These are phyloP conservation scores for Lagerstroemia speciosa DNA, from an alignment of 345 rosid species.

Conservation along the genomic window DNA sequence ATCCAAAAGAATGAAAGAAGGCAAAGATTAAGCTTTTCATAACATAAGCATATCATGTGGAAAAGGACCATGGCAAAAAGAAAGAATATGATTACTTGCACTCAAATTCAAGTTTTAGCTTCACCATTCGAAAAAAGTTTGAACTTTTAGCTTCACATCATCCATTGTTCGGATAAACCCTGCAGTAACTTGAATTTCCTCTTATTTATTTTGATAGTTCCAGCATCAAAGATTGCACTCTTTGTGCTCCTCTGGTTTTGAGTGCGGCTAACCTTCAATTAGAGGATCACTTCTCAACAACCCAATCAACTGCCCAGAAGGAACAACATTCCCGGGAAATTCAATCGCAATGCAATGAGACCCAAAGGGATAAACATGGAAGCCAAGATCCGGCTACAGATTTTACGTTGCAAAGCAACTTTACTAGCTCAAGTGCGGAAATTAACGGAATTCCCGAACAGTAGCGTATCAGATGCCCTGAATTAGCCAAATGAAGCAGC, in stretches of 20 bases:
- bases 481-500: too few relatives aligned
- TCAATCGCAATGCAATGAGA: not conserved
- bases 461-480: too few relatives aligned
- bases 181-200: not conserved
- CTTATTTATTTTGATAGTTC: not conserved
- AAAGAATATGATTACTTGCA: too few relatives aligned
- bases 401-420: not conserved
- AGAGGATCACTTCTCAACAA: not conserved
- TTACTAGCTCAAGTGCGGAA: not conserved
- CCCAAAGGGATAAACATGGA: not conserved
- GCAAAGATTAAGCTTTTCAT: not conserved
- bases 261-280: not conserved
- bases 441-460: too few relatives aligned
- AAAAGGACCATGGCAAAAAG: not conserved
- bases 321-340: not conserved
- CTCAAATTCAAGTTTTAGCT: too few relatives aligned
- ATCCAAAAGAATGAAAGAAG: not conserved
- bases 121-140: too few relatives aligned
- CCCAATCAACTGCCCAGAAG: not conserved
- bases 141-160: not conserved
- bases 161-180: not conserved
- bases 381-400: not conserved
- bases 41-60: not conserved
- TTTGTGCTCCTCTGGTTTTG: not conserved
- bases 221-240: not conserved